These are phyloP conservation scores for Phaeosphaeriaceae sp. DNA, from an alignment of 2,329 filamentous ascomycete species.

Conservation along the genomic window DNA sequence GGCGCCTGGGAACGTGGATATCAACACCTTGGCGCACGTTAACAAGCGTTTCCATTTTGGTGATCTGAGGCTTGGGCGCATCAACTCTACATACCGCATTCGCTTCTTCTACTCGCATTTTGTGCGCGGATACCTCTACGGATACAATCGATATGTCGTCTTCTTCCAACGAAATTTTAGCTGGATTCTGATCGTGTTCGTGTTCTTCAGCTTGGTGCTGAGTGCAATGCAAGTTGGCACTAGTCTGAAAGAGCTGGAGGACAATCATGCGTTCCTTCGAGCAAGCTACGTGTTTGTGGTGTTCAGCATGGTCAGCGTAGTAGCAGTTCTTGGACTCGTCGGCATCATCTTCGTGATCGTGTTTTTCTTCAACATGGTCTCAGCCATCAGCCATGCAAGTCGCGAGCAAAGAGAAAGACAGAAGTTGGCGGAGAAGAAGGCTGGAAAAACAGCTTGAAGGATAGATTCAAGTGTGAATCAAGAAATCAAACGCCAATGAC, in stretches of 20 bases:
- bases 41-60: slow-evolving; percentile 48
- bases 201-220: slow-evolving; percentile 47
- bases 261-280: slow-evolving; percentile 30
- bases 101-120: slow-evolving; percentile 44
- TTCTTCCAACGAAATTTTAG: slow-evolving; percentile 50
- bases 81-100: slow-evolving; percentile 47
- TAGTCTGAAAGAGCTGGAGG: slow-evolving; percentile 30
- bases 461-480: neutral
- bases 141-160: slow-evolving; percentile 49
- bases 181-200: slow-evolving; percentile 48
- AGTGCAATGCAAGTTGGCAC: slow-evolving; percentile 50
- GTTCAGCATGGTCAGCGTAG: slow-evolving; percentile 44
- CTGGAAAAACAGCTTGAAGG: slow-evolving; percentile 8
- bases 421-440: slow-evolving; percentile 14
- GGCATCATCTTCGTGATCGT: slow-evolving; percentile 38
- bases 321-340: slow-evolving; percentile 35
- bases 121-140: slow-evolving; percentile 49
- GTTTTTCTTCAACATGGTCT: slow-evolving; percentile 47
- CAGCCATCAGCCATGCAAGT: slow-evolving; percentile 40
- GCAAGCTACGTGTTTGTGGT: slow-evolving; percentile 46
- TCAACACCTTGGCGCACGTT: slow-evolving; percentile 43
- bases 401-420: slow-evolving; percentile 46
- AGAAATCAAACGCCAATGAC: neutral
- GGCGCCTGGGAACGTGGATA: slow-evolving; percentile 28
- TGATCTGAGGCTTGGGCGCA: slow-evolving; percentile 43